Percentiles rank a stretch among this genome's conserved stretches.
Evolutionary conservation across 345 rosid genomes (phyloP).

Genomic region (Gossypium thurberi): DNA sequence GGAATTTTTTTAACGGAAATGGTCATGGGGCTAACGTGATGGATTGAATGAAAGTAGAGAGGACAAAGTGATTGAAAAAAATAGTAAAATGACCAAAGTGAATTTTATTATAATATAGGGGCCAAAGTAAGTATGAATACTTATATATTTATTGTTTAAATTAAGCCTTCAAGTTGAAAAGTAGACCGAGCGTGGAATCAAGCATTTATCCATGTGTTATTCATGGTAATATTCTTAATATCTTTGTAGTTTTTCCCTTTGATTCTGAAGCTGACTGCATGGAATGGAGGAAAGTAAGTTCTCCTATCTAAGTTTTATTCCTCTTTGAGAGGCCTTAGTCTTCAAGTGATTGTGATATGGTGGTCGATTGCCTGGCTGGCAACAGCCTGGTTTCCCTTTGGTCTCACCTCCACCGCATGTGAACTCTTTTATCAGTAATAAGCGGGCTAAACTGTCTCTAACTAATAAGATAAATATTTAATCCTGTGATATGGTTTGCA

Average conservation of each 20-base stretch:
- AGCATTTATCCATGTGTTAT: background rate
- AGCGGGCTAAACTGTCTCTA: background rate
- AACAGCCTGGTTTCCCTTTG: background rate
- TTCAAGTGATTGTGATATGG: background rate
- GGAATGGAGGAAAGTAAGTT: slow-evolving; percentile 91
- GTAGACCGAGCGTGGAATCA: background rate
- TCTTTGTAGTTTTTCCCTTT: slow-evolving; percentile 79
- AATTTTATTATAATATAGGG: too few species aligned
- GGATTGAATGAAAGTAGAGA: too few species aligned
- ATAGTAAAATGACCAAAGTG: too few species aligned
- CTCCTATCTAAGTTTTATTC: background rate
- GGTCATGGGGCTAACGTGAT: too few species aligned
- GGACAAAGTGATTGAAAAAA: too few species aligned
- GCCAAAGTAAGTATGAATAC: too few species aligned
- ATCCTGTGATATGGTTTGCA: background rate
- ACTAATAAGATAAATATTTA: too few species aligned
- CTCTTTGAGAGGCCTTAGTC: background rate
- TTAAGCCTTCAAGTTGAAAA: background rate
- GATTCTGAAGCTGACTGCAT: slow-evolving; percentile 82
- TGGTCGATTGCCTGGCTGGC: background rate
- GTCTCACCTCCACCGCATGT: background rate
- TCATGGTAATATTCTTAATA: slow-evolving; percentile 5
- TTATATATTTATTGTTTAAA: background rate
- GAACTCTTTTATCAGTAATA: background rate
- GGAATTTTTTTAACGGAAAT: too few species aligned